These are phyloP conservation scores for Melanomma pulvis-pyrius DNA, from an alignment of 495 filamentous ascomycete species.

Conservation along the genomic window DNA sequence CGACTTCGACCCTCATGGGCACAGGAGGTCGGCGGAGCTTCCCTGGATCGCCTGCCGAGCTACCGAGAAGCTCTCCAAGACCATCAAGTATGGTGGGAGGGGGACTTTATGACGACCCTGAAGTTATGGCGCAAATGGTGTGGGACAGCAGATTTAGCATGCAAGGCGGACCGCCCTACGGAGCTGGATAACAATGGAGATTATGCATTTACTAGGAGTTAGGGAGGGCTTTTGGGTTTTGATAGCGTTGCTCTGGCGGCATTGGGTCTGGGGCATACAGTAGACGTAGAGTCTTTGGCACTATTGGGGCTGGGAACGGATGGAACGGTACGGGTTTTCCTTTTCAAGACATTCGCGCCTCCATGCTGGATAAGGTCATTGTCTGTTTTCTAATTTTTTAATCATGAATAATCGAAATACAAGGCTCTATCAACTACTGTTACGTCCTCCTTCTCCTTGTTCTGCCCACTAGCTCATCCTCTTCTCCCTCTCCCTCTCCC, in stretches of 20 bases:
- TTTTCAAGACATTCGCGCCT: no score
- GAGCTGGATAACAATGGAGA: neutral
- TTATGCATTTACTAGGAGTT: neutral
- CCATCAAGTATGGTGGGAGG: neutral
- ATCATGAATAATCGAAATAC: no score
- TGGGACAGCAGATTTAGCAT: conserved; percentile 5
- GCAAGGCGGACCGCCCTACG: conserved; percentile 10
- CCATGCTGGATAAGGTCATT: no score
- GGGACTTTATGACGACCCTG: conserved; percentile 17
- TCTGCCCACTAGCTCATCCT: no score
- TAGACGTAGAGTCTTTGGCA: no score
- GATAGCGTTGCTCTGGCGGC: neutral
- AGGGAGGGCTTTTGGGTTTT: neutral
- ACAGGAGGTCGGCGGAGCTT: neutral
- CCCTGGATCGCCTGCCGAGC: neutral
- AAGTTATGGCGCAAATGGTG: conserved; percentile 7
- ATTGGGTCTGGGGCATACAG: neutral
- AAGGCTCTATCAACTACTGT: no score
- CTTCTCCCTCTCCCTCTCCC: no score
- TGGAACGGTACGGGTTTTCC: no score
- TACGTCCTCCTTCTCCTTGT: no score
- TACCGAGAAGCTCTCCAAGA: neutral
- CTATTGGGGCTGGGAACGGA: no score
- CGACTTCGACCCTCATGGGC: neutral
- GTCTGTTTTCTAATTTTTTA: no score